A percentile compares a stretch with the other conserved stretches of the same genome.
phyloP scores from a whole-genome alignment of 768 basidiomycete species.

The Leccinum subgranulosum region DNA sequence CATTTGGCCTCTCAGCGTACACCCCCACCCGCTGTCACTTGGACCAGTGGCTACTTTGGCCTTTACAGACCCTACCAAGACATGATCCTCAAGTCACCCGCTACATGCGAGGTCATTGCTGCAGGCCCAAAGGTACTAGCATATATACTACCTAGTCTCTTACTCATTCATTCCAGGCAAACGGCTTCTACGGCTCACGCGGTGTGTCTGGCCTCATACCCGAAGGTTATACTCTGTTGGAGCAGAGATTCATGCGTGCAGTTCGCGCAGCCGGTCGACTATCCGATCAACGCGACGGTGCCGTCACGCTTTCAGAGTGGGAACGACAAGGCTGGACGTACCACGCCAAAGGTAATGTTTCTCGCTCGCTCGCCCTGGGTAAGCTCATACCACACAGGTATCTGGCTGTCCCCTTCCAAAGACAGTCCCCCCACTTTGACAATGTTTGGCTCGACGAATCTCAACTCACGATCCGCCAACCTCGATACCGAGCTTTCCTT shows the following conservation, averaged over 20 bases:
- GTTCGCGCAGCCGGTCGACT: constrained; percentile 45
- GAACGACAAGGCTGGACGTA: constrained; percentile 90
- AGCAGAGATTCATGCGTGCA: constrained; percentile 77
- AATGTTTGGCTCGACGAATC: constrained; percentile 91
- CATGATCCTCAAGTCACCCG: constrained; percentile 56
- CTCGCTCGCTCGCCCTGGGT: neutral
- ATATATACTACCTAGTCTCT: neutral
- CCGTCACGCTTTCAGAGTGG: constrained; percentile 85
- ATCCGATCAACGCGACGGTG: constrained; percentile 30
- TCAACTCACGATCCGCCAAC: constrained; percentile 86
- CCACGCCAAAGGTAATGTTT: constrained; percentile 84
- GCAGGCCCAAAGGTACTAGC: constrained; percentile 77
- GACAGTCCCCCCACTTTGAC: constrained; percentile 61
- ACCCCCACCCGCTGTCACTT: constrained; percentile 55
- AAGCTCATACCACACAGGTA: constrained; percentile 45
- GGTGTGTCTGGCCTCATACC: constrained; percentile 94
- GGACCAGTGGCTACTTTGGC: constrained; percentile 96
- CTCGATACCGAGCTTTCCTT: constrained; percentile 93
- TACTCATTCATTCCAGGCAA: constrained; percentile 57
- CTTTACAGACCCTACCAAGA: constrained; percentile 78
- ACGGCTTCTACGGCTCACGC: constrained; percentile 88
- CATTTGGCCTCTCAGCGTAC: constrained; percentile 26
- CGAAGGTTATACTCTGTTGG: constrained; percentile 88
- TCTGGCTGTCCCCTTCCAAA: constrained; percentile 73
- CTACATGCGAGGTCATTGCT: constrained; percentile 71